Evolutionary conservation across 805 yeast genomes (phyloP).

Genomic region (Yamadazyma scolyti): DNA sequence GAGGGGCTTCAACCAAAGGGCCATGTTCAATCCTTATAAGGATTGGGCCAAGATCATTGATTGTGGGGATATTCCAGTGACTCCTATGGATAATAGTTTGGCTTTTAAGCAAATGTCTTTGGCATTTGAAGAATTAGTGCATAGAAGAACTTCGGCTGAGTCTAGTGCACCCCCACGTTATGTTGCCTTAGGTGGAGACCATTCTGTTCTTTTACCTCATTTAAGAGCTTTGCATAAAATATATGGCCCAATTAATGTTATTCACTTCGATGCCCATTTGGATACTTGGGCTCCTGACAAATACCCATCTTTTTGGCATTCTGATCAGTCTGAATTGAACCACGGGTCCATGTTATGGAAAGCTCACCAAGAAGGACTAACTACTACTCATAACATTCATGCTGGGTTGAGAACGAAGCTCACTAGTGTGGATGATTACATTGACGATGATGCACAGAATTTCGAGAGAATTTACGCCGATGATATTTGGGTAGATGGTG

Average conservation of each 20-base stretch:
- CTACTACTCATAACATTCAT: slow-evolving; percentile 59
- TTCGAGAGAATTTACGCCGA: slow-evolving; percentile 68
- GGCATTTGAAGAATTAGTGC: slow-evolving; percentile 55
- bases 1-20: slow-evolving; percentile 69
- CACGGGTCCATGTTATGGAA: slow-evolving; percentile 89
- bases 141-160: slow-evolving; percentile 27
- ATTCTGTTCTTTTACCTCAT: slow-evolving; percentile 70
- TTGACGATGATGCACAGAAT: slow-evolving; percentile 66
- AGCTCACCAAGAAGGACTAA: slow-evolving; percentile 66
- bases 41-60: slow-evolving; percentile 49
- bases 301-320: slow-evolving; percentile 61
- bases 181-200: slow-evolving; percentile 81
- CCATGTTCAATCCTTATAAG: slow-evolving; percentile 50
- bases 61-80: slow-evolving; percentile 57
- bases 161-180: slow-evolving; percentile 50
- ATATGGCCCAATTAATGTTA: slow-evolving; percentile 67
- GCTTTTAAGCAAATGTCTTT: slow-evolving; percentile 53
- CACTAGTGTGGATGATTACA: slow-evolving; percentile 59
- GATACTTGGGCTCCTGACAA: slow-evolving; percentile 78
- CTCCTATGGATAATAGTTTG: slow-evolving; percentile 55
- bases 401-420: slow-evolving; percentile 76
- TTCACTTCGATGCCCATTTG: slow-evolving; percentile 83
- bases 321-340: slow-evolving; percentile 58
- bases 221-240: slow-evolving; percentile 57
- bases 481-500: slow-evolving; percentile 68